Conservation (phyloP, 768 basidiomycete genomes). For the Tulasnella sp. region DNA sequence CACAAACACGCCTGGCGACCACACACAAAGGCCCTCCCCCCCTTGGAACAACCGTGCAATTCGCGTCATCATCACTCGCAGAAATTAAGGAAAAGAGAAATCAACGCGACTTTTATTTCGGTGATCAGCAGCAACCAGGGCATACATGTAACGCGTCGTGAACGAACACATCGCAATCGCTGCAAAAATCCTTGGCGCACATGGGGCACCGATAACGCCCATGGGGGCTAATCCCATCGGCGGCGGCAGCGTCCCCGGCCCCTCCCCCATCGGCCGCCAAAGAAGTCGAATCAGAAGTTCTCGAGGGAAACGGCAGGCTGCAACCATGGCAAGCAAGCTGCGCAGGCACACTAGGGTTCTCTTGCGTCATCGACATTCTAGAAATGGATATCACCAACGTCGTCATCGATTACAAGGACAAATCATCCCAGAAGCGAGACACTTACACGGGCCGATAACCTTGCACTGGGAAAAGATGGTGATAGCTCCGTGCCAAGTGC, state of each 20-base stretch:
- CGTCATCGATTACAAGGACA: conserved; percentile 7
- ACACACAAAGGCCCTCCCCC: neutral
- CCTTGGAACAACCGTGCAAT: neutral
- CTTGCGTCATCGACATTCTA: conserved; percentile 41
- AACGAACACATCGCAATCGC: conserved; percentile 93
- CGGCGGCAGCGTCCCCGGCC: conserved; percentile 28
- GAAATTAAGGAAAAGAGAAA: no score
- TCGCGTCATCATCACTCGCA: neutral
- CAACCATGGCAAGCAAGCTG: conserved; percentile 67
- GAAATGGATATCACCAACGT: neutral
- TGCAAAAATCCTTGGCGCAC: conserved; percentile 83
- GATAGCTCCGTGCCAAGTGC: conserved; percentile 92
- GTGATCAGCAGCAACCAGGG: conserved; percentile 48
- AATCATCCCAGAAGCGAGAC: no score
- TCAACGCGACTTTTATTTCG: neutral
- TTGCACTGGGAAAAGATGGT: conserved; percentile 93
- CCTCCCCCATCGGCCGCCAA: conserved; percentile 35
- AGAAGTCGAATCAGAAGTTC: conserved; percentile 35
- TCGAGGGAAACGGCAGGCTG: conserved; percentile 59
- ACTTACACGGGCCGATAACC: conserved; percentile 77
- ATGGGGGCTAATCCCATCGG: conserved; percentile 72
- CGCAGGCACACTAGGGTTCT: conserved; percentile 38
- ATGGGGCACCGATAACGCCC: conserved; percentile 88
- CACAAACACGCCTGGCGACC: neutral
- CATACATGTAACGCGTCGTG: conserved; percentile 95